Percentiles rank a stretch among this genome's conserved stretches.
phyloP scores from a whole-genome alignment of 2,329 filamentous ascomycete species.

The Calonectria pseudoturangicola region DNA sequence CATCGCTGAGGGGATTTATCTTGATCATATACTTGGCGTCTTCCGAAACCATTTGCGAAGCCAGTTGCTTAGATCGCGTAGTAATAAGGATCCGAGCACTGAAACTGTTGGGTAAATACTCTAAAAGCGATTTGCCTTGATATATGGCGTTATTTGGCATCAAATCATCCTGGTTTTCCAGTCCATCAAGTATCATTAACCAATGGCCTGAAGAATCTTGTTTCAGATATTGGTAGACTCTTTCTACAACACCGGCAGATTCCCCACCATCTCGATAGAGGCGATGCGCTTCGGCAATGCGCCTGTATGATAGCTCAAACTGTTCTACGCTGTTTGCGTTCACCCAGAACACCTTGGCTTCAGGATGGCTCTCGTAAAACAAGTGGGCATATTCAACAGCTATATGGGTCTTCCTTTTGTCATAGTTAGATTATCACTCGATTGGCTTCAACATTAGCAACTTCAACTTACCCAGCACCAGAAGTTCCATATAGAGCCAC shows the following conservation, averaged over 20 bases:
- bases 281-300: conserved; percentile 23
- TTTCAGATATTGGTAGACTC: conserved; percentile 26
- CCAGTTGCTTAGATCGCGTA: conserved; percentile 21
- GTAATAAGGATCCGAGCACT: conserved; percentile 28
- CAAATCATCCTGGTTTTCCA: conserved; percentile 22
- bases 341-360: conserved; percentile 35
- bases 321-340: conserved; percentile 31
- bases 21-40: conserved; percentile 16
- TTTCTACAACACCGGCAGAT: neutral
- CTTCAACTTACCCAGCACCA: neutral
- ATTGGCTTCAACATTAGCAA: too few relatives aligned
- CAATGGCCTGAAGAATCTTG: conserved; percentile 26
- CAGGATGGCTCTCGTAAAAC: conserved; percentile 1
- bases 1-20: neutral
- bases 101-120: conserved; percentile 28
- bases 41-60: neutral
- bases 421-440: neutral
- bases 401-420: conserved; percentile 32
- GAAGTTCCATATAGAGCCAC: conserved; percentile 16
- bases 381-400: conserved; percentile 36
- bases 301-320: conserved; percentile 33
- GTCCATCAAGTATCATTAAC: conserved; percentile 38
- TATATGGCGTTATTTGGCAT: conserved; percentile 5
- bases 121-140: conserved; percentile 26
- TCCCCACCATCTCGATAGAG: conserved; percentile 9